Conservation (phyloP, 2,329 filamentous ascomycete species). For the Canariomyces notabilis region DNA sequence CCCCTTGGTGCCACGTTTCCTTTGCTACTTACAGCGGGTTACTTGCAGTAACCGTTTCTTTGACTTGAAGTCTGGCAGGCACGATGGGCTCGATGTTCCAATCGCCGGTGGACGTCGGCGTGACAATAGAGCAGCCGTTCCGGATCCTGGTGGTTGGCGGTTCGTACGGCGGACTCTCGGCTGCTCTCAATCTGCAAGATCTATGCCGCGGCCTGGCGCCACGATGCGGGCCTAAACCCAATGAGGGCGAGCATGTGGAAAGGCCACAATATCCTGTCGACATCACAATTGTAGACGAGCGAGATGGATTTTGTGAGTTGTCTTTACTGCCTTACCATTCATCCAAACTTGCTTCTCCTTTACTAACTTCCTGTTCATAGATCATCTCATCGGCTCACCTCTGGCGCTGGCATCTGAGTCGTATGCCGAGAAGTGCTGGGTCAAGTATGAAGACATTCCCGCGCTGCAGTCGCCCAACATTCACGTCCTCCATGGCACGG, state of each 20-base stretch:
- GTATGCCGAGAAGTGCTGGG: slow-evolving; percentile 66
- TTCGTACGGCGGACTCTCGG: slow-evolving; percentile 66
- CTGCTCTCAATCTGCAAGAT: slow-evolving; percentile 63
- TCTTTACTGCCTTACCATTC: slow-evolving; percentile 7
- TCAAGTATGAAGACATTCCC: slow-evolving; percentile 61
- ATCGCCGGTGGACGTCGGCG: background rate
- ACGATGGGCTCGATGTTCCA: slow-evolving; percentile 19
- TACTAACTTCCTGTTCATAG: slow-evolving; percentile 36
- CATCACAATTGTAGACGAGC: slow-evolving; percentile 70
- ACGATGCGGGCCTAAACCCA: slow-evolving; percentile 35
- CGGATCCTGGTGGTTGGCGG: slow-evolving; percentile 64
- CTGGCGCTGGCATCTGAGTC: slow-evolving; percentile 61
- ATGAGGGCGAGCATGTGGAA: slow-evolving; percentile 18
- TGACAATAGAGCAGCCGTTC: slow-evolving; percentile 31
- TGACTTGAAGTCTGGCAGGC: background rate
- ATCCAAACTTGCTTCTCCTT: background rate
- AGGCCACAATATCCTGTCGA: slow-evolving; percentile 48
- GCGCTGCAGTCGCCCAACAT: slow-evolving; percentile 60
- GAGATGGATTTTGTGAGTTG: slow-evolving; percentile 74
- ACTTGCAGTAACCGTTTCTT: background rate
- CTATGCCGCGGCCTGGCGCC: slow-evolving; percentile 52
- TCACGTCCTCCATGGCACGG: slow-evolving; percentile 60
- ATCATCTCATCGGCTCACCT: slow-evolving; percentile 71
- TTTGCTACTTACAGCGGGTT: too few species aligned
- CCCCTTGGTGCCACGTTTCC: too few species aligned